phyloP scores from a whole-genome alignment of 1,284 basidiomycete genomes.

The Malassezia furfur region DNA sequence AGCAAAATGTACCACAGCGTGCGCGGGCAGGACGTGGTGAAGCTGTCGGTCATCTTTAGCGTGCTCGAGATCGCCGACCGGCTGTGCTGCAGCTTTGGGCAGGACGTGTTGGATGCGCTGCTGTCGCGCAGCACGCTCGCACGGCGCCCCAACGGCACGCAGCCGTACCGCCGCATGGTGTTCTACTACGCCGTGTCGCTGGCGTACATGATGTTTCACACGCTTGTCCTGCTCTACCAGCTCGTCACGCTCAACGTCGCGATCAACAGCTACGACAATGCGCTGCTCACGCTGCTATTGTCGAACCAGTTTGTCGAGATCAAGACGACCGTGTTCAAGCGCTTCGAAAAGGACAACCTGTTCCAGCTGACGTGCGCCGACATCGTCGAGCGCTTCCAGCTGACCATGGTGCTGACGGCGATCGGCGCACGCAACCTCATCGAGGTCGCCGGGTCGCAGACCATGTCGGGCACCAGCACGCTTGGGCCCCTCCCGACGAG shows the following conservation, averaged over 20 bases:
- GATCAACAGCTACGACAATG: conserved; percentile 96
- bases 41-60: conserved; percentile 98
- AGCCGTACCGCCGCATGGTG: conserved; percentile 60
- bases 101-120: conserved; percentile 90
- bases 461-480: conserved; percentile 39
- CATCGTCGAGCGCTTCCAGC: conserved; percentile 93
- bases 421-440: conserved; percentile 92
- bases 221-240: conserved; percentile 94
- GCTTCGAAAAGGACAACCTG: conserved; percentile 98
- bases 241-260: conserved; percentile 91
- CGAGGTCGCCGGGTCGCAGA: conserved; percentile 64
- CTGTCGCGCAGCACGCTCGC: conserved; percentile 86
- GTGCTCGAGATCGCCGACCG: conserved; percentile 76
- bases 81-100: conserved; percentile 89
- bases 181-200: conserved; percentile 76
- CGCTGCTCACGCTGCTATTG: conserved; percentile 81
- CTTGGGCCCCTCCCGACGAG: conserved; percentile 56
- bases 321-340: conserved; percentile 98
- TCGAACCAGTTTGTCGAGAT: conserved; percentile 99
- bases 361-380: conserved; percentile 85
- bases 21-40: conserved; percentile 74
- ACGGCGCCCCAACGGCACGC: conserved; percentile 50
- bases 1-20: conserved; percentile 99
- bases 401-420: conserved; percentile 78
- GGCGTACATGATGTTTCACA: conserved; percentile 68